Base-by-base conservation (phyloP, 208 protist genomes). In the Leishmania gerbilli region DNA sequence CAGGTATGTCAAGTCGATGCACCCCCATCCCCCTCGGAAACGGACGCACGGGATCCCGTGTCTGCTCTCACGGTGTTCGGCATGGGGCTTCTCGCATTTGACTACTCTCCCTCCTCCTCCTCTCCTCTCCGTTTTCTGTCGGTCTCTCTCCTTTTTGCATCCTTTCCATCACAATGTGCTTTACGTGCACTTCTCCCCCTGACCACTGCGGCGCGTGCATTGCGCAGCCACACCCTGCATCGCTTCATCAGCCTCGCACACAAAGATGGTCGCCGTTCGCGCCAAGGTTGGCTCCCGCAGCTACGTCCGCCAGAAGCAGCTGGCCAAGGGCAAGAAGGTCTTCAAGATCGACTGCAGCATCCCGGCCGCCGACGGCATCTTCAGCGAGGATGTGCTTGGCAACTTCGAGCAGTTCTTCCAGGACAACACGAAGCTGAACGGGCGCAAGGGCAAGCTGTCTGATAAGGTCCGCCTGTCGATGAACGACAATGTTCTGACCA, bases 361-460 rank as follows among this genome's bases (percentile, higher is more conserved):
- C 65, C 90, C 90, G 67, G 90, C 86, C 74, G 79, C 87, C 42
- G 89, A 92, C 51, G 89, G 87, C 79, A 93, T 95, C 84, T 95
- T 98, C 89, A 92, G 87, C 84, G 89, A 93, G 75, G 94, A 98
- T 62, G 86, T 97, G 47, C 89, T 98, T 60, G 83, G 87, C 83
- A 93, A 90, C 89, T 98, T 97, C 79, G 95, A 99, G 96, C 98
- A 99, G 92, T 99, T 97, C 98, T 94, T 99, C 77, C 89, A 95
- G 78, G 96, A 99, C 81, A 97, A 98, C 91, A 96, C 98, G 83
- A 99, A 99, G 97, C 97, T 99, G n/a, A 96, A 98, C 84, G 98
- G 98, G 84, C 99, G 99, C 93, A 98, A 98, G 79, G 98, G 98
- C 79, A 99, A 99, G 92, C 95, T 99, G 65, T 94, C 95, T 62